Evolutionary conservation across 1,139 yeast species (phyloP), one percentile per base, ranked within the genome.

Genomic region (Scheffersomyces illinoinensis): DNA sequence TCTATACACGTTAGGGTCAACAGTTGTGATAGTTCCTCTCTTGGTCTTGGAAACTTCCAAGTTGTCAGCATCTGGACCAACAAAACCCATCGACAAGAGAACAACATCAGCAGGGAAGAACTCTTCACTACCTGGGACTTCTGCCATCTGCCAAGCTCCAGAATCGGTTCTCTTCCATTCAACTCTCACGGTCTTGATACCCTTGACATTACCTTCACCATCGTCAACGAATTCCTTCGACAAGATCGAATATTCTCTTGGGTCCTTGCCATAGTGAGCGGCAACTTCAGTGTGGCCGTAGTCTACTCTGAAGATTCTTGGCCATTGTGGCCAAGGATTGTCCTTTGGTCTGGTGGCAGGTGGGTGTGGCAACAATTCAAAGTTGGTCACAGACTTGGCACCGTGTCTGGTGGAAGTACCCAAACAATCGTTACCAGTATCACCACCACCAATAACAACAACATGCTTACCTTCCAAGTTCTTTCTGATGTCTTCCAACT

Each of bases 291-390:
- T 85, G 78, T 95, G 99, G 68, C 99, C 99, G 72, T 95, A 95
- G 79, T 95, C 99, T 61, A 95, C 97, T 73, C 98, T 87, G 89
- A 95, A 93, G 71, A 95, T 86, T 76, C 97, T 86, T 66, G 99
- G 98, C 98, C 98, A 95, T 79, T 95, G 99, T 59, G 99, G 99
- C 99, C 99, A 95, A 77, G 99, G 99, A 77, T 95, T 95, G 78
- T 95, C 98, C 78, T 88, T 90, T 58, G 95, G 91, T 76, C 98
- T 88, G 60, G 86, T 83, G 50, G 84, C 83, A 54, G 98, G 93
- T 63, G 99, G 99, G 70, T 89, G 87, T 62, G 99, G 99, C 69
- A 95, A 83, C 72, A 95, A 83, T 79, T 95, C 99, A 75, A 95
- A 95, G 84, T 95, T 95, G 66, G 90, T 85, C 57, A 95, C 97